Percentiles rank a stretch among this genome's conserved stretches.
Conservation (phyloP, 768 basidiomycete species). For the Holtermannia corniformis region DNA sequence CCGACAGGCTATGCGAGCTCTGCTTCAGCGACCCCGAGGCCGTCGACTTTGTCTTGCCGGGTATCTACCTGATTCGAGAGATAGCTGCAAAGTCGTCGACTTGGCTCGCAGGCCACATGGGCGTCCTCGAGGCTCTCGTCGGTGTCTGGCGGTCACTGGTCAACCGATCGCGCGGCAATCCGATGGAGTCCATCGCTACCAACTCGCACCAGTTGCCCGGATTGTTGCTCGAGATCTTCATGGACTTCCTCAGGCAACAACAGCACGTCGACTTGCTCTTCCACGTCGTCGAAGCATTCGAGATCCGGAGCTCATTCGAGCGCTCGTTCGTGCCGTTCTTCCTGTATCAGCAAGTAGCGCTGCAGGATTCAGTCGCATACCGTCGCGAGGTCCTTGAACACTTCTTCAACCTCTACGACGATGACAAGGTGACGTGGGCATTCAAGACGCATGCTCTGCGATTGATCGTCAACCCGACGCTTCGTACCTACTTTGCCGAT, state of each 20-base stretch:
- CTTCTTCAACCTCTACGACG: conserved; percentile 75
- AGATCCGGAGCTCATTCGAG: conserved; percentile 71
- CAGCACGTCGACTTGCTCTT: conserved; percentile 80
- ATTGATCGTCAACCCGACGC: conserved; percentile 74
- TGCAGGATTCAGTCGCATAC: conserved; percentile 54
- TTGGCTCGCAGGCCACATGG: conserved; percentile 64
- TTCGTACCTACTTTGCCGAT: conserved; percentile 64
- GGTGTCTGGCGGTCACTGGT: conserved; percentile 56
- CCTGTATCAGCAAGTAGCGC: conserved; percentile 73
- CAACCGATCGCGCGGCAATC: conserved; percentile 19
- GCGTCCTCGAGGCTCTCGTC: conserved; percentile 60
- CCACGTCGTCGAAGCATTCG: conserved; percentile 72
- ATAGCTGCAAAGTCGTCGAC: conserved; percentile 55
- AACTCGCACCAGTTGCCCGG: conserved; percentile 44
- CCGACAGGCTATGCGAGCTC: conserved; percentile 39
- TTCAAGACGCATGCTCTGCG: conserved; percentile 62
- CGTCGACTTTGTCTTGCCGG: conserved; percentile 56
- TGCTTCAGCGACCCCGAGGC: conserved; percentile 36
- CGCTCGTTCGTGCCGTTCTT: conserved; percentile 68
- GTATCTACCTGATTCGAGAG: conserved; percentile 67
- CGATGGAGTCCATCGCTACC: conserved; percentile 24
- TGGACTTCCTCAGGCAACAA: conserved; percentile 50
- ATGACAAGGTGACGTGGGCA: conserved; percentile 53
- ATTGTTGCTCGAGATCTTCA: conserved; percentile 67
- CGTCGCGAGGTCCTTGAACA: conserved; percentile 74